phyloP scores from a whole-genome alignment of 2,329 filamentous ascomycete species.

The Fusarium palustre region DNA sequence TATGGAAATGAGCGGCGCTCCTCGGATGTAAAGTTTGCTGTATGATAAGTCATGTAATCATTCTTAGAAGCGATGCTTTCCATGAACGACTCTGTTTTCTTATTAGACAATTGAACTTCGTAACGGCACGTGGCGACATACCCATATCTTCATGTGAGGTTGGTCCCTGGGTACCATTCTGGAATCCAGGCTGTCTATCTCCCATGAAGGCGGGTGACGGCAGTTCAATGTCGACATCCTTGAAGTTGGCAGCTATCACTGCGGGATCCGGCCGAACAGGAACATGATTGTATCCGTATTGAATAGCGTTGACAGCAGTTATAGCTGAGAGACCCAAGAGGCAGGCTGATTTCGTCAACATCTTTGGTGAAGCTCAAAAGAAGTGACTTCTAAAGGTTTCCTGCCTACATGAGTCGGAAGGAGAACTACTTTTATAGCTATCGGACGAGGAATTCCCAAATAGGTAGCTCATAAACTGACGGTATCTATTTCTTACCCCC shows the following conservation, averaged over 20 bases:
- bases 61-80: conserved; percentile 25
- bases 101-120: not conserved
- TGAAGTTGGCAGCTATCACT: conserved; percentile 32
- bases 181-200: conserved; percentile 14
- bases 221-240: conserved; percentile 30
- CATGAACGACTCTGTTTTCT: conserved; percentile 10
- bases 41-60: conserved; percentile 28
- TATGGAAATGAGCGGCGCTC: conserved; percentile 38
- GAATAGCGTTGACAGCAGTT: conserved; percentile 18
- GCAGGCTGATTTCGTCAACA: conserved; percentile 3
- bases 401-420: too few relatives aligned
- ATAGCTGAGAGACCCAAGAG: conserved; percentile 9
- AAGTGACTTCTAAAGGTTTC: not conserved
- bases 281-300: conserved; percentile 38
- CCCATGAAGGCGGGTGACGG: conserved; percentile 21
- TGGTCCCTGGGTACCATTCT: conserved; percentile 34
- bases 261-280: conserved; percentile 5
- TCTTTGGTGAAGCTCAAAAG: not conserved
- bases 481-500: conserved; percentile 31
- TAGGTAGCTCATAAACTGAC: conserved; percentile 5
- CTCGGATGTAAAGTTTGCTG: conserved; percentile 34
- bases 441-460: not conserved
- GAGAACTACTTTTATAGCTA: conserved; percentile 16
- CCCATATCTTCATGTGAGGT: conserved; percentile 33
- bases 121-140: not conserved